Percentiles rank a stretch among this genome's conserved stretches.
Conservation (phyloP, 2,329 filamentous ascomycete genomes). For the Mycosphaerelloides madeirae region DNA sequence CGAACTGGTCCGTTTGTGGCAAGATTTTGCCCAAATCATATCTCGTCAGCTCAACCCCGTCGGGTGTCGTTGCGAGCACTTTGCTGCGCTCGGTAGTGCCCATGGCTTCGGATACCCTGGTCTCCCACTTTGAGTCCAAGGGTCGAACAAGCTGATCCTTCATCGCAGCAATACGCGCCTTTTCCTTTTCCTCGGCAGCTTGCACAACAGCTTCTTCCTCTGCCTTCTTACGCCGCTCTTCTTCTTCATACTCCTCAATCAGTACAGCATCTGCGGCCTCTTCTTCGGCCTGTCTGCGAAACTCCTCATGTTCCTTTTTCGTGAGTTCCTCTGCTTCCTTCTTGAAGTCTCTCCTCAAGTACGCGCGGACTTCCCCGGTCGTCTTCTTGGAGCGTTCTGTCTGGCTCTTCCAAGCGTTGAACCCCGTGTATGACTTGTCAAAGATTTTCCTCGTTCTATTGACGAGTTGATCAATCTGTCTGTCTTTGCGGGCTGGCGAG, state of each 20-base stretch:
- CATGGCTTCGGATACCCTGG: constrained; percentile 35
- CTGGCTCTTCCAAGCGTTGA: too few relatives aligned
- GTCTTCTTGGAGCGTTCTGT: too few relatives aligned
- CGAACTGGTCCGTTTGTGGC: constrained; percentile 34
- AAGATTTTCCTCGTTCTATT: too few relatives aligned
- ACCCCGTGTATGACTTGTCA: too few relatives aligned
- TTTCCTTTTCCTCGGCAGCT: constrained; percentile 5
- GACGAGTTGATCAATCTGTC: too few relatives aligned
- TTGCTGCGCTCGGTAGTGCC: constrained; percentile 12
- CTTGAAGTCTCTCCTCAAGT: background rate
- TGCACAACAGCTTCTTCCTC: too few relatives aligned
- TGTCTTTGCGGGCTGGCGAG: too few relatives aligned
- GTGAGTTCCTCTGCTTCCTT: constrained; percentile 9
- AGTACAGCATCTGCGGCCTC: constrained; percentile 2
- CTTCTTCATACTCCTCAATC: background rate
- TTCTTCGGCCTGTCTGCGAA: background rate
- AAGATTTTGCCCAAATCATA: constrained; percentile 61
- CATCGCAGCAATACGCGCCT: constrained; percentile 6
- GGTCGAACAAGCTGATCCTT: constrained; percentile 21
- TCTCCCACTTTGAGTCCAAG: constrained; percentile 39
- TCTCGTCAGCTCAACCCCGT: constrained; percentile 43
- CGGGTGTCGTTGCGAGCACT: constrained; percentile 28
- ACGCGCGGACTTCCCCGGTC: too few relatives aligned
- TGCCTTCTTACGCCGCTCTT: constrained; percentile 2
- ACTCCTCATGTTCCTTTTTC: constrained; percentile 1